phyloP scores from a whole-genome alignment of 192 early-diverging fungal species.

The Haplosporangium gracile region DNA sequence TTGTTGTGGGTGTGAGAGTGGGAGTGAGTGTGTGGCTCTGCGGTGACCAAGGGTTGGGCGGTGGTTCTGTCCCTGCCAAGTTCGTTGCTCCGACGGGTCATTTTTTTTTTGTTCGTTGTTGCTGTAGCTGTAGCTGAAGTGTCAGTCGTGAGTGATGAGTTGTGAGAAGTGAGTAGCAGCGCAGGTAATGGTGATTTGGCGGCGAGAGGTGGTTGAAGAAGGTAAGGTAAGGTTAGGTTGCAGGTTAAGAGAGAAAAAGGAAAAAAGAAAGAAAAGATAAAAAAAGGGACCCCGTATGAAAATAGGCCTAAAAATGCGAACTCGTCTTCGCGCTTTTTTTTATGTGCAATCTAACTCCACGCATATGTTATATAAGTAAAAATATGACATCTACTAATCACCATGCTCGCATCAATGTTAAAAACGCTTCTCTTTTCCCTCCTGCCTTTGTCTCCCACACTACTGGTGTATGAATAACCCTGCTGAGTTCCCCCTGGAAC shows the following conservation, averaged over 20 bases:
- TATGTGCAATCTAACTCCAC: too few relatives aligned
- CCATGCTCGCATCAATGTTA: too few relatives aligned
- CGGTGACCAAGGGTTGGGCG: neutral
- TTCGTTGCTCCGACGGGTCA: conserved; percentile 34
- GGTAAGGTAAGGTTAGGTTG: neutral
- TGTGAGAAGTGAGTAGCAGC: neutral
- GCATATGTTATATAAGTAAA: too few relatives aligned
- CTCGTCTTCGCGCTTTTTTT: too few relatives aligned
- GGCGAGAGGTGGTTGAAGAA: neutral
- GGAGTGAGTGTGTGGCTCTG: conserved; percentile 5
- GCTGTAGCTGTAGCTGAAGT: neutral
- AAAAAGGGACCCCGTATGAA: neutral
- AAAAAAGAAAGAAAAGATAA: neutral
- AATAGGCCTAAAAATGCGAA: too few relatives aligned
- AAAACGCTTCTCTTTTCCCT: too few relatives aligned
- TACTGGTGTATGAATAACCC: too few relatives aligned
- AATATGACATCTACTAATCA: too few relatives aligned
- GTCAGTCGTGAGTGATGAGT: neutral
- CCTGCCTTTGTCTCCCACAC: too few relatives aligned
- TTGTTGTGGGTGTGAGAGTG: neutral
- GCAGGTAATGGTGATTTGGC: neutral
- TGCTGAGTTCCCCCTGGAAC: too few relatives aligned
- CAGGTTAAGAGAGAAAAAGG: neutral
- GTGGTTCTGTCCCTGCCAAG: neutral
- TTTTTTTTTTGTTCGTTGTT: neutral